A percentile compares a stretch with the other conserved stretches of the same genome.
Evolutionary conservation across 140 eudicot genomes (phyloP).

Genomic region (Senecio squalidus): DNA sequence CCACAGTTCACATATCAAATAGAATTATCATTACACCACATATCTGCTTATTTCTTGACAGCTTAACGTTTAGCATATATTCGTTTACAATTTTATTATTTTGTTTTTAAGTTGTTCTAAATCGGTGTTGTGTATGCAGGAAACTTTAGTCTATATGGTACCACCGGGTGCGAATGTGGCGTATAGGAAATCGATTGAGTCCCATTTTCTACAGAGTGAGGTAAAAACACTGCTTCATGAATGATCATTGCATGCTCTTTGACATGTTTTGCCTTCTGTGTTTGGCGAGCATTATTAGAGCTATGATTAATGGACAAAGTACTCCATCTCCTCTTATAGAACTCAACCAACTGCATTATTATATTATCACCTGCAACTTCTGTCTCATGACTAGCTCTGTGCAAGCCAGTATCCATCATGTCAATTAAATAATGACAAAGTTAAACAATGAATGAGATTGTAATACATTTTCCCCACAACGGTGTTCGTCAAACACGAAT

Average conservation of each 20-base stretch:
- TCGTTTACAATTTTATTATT: not conserved
- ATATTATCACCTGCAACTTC: no score
- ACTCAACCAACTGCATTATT: no score
- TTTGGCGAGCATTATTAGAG: not conserved
- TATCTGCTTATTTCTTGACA: not conserved
- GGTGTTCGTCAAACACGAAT: no score
- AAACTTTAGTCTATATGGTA: constrained; percentile 63
- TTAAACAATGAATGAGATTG: no score
- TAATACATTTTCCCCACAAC: no score
- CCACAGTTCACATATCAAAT: constrained; percentile 1
- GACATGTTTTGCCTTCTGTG: not conserved
- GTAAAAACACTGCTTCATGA: constrained; percentile 25
- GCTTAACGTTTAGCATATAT: not conserved
- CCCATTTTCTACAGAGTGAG: constrained; percentile 50
- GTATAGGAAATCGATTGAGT: constrained; percentile 56
- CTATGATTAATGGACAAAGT: not conserved
- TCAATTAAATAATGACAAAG: no score
- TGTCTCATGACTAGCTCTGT: no score
- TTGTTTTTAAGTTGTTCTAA: constrained; percentile 1
- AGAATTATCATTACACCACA: constrained; percentile 11
- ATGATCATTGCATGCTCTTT: not conserved
- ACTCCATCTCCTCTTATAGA: not conserved
- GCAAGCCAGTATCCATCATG: no score
- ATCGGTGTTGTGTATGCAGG: constrained; percentile 36
- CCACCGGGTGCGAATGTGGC: constrained; percentile 63